Base-by-base conservation (phyloP, 768 basidiomycete species). In the Russula vinacea region DNA sequence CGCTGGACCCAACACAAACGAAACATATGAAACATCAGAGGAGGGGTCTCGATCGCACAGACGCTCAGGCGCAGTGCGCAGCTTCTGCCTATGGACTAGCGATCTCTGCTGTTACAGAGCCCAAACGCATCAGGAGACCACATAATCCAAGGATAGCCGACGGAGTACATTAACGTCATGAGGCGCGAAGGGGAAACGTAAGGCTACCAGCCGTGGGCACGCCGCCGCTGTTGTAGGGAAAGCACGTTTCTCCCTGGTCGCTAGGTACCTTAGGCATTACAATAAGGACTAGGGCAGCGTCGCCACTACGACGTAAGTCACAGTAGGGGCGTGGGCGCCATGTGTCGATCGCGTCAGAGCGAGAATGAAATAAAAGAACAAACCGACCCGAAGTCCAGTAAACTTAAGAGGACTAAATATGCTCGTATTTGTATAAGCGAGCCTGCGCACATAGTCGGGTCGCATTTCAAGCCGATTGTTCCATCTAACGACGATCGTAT, bases 161-260 rank as follows among this genome's bases (percentile, higher is more conserved):
- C n/a, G n/a, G n/a, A n/a, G n/a, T n/a, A 53, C 52, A n/a, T 5
- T 5, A 29, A 26, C n/a, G n/a, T 7, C 10, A n/a, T 8, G 24
- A 33, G 24, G 45, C 35, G 37, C 45, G 49, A 16, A 45, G 13
- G 19, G 52, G 13, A 42, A 24, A 61, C 53, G 60, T 62, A 62
- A 56, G 3, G 16, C 24, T 35, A 14, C 26, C 33, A 47, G 32
- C 50, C 32, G n/a, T 35, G 17, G 3, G n/a, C 29, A 51, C 35
- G 35, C 22, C 51, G 53, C 35, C 26, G 24, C 35, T 39, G 35
- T 29, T 35, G n/a, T 14, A 24, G 55, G 29, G 45, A 14, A 39
- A 22, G 39, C 39, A 39, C 50, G 29, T 52, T 52, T 40, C 50
- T 40, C 29, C 50, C n/a, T 19, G 14, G 37, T n/a, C 39, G 32